Percentiles rank a stretch among this genome's conserved stretches.
These are phyloP conservation scores for Posidonia oceanica DNA, from an alignment of 116 monocot species.

Conservation along the genomic window DNA sequence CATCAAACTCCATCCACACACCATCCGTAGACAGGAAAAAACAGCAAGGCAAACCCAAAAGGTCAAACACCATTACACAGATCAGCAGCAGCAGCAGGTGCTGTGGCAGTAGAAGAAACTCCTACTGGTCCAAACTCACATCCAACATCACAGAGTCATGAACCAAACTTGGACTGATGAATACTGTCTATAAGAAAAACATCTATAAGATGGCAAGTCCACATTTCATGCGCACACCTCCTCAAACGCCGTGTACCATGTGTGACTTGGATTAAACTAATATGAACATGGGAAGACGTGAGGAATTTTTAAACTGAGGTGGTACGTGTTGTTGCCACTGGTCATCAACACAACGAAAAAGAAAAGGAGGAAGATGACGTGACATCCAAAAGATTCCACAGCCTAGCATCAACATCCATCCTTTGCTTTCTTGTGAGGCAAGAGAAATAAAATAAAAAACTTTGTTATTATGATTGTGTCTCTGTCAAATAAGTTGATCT, in stretches of 20 bases:
- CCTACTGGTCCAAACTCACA: background rate
- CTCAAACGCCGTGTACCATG: background rate
- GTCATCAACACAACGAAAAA: background rate
- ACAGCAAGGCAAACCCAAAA: background rate
- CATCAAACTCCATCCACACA: background rate
- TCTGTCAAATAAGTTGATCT: background rate
- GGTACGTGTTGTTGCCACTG: background rate
- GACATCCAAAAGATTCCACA: slow-evolving; percentile 7
- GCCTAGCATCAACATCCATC: background rate
- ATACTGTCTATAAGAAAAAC: background rate
- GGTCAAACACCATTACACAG: background rate
- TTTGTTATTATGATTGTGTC: background rate
- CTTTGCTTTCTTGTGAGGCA: background rate
- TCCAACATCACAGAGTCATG: background rate
- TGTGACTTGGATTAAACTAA: background rate
- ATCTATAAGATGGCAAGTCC: background rate
- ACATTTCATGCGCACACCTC: background rate
- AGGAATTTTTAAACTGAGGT: background rate
- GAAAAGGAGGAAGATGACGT: background rate
- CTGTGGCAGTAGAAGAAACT: background rate
- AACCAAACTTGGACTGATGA: no score
- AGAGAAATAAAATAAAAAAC: background rate
- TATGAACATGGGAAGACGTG: background rate
- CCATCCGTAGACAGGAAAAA: background rate
- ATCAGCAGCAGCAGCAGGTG: background rate